Percentiles rank a stretch among this genome's conserved stretches.
phyloP scores from a whole-genome alignment of 169 alveolate species.

The Plasmodium gallinaceum region DNA sequence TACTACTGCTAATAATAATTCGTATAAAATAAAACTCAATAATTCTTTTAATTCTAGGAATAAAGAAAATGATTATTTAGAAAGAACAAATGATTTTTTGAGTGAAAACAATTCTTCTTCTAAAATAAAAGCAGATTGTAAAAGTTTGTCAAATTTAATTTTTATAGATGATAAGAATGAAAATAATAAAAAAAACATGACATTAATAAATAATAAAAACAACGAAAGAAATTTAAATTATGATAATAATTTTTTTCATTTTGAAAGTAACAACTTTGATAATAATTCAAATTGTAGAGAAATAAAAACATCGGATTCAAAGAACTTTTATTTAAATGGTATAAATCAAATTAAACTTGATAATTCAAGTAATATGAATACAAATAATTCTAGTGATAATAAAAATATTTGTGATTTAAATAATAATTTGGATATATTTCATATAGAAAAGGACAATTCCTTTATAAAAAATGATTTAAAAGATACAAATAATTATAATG shows the following conservation, averaged over 20 bases:
- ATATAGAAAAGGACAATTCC: neutral
- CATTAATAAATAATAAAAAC: neutral
- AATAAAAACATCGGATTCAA: neutral
- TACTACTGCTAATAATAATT: neutral
- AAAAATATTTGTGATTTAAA: neutral
- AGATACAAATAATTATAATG: neutral
- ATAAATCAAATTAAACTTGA: neutral
- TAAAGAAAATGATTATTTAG: neutral
- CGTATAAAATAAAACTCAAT: neutral
- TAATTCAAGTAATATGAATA: neutral
- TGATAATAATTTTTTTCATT: neutral
- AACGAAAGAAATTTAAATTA: conserved; percentile 5
- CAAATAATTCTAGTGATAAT: neutral
- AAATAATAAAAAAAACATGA: neutral
- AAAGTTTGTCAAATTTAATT: neutral
- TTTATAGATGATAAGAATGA: conserved; percentile 24
- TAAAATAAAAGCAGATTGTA: neutral
- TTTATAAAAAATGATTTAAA: neutral
- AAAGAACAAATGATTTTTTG: neutral
- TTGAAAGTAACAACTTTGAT: conserved; percentile 10
- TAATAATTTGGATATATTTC: neutral
- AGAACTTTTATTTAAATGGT: neutral
- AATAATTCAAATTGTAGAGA: too few species aligned
- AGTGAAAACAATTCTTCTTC: neutral
- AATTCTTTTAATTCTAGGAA: neutral